Evolutionary conservation across 768 basidiomycete genomes (phyloP), one percentile per base, ranked within the genome.

Genomic region (Termitomyces sp.): DNA sequence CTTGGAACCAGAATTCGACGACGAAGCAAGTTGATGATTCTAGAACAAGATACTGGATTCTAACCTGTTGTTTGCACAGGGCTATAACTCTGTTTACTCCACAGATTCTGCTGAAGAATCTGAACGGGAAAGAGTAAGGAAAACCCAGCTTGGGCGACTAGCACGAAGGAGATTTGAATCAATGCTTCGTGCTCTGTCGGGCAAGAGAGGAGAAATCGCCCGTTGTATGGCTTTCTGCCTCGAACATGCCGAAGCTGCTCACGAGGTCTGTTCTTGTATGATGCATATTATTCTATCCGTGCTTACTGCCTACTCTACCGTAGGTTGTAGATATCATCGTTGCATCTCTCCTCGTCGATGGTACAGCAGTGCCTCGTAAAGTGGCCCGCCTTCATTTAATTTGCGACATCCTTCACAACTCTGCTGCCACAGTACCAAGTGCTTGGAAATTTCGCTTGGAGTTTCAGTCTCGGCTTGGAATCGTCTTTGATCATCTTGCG

Each of bases 381-480:
- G 85, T 98, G 55, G 93, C 97, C 26, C 88, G 97, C 26, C 81
- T 99, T 27, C 89, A 98, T 75, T 81, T 99, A 58, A 93, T 98
- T 54, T 98, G 95, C 69, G 97, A 99, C 69, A 98, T 99, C 62
- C 80, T 99, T 44, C 95, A 98, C 72, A 99, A 99, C 71, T 97
- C 95, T 22, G 93, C 93, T 34, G 93, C 93, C 3, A 78, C 95
- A 2, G 83, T 98, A 14, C 94, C 95, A 0, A 95, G 93, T 71
- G 96, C 95, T 7, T 99, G 97, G 97, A 94, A 93, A 70, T 98
- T 92, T 73, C 89, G 97, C 32, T 87, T 93, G 60, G 92, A 96
- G 65, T 96, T 98, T 66, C 96, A 98, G 69, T 81, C 86, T 10
- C 80, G 93, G 39, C 82, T 99, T 5, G 92, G 91, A n/a, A 83